phyloP scores from a whole-genome alignment of 768 basidiomycete genomes.

The Ephemerocybe angulata region DNA sequence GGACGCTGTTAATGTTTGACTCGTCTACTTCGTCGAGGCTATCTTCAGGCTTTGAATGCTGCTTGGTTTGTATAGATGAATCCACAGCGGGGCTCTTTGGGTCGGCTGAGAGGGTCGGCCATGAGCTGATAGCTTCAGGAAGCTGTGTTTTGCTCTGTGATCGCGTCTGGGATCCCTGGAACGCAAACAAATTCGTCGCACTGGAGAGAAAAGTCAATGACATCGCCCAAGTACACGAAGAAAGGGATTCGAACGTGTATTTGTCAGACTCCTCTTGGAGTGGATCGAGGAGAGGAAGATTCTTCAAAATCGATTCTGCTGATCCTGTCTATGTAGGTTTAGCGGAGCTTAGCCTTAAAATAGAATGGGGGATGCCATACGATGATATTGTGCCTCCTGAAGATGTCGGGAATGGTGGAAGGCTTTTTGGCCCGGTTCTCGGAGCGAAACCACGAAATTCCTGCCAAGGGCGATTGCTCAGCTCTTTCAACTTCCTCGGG shows the following conservation, averaged over 20 bases:
- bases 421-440: conserved; percentile 33
- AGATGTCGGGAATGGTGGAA: conserved; percentile 67
- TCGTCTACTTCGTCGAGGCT: conserved; percentile 43
- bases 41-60: conserved; percentile 24
- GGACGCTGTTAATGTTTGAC: conserved; percentile 60
- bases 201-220: conserved; percentile 34
- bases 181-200: conserved; percentile 76
- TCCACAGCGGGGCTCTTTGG: conserved; percentile 39
- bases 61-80: conserved; percentile 52
- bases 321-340: conserved; percentile 65
- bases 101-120: conserved; percentile 64
- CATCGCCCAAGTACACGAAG: conserved; percentile 3
- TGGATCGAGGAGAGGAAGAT: conserved; percentile 67
- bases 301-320: conserved; percentile 64
- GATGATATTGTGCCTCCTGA: conserved; percentile 61
- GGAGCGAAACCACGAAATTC: conserved; percentile 74
- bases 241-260: conserved; percentile 49
- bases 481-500: conserved; percentile 14
- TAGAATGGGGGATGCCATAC: conserved; percentile 35
- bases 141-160: conserved; percentile 38
- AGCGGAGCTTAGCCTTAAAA: conserved; percentile 6
- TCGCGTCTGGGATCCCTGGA: conserved; percentile 64
- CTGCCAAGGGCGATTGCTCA: conserved; percentile 29
- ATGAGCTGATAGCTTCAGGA: conserved; percentile 59
- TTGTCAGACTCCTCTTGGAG: conserved; percentile 65